phyloP scores from a whole-genome alignment of 768 basidiomycete genomes.

The Amanita pseudoporphyria region DNA sequence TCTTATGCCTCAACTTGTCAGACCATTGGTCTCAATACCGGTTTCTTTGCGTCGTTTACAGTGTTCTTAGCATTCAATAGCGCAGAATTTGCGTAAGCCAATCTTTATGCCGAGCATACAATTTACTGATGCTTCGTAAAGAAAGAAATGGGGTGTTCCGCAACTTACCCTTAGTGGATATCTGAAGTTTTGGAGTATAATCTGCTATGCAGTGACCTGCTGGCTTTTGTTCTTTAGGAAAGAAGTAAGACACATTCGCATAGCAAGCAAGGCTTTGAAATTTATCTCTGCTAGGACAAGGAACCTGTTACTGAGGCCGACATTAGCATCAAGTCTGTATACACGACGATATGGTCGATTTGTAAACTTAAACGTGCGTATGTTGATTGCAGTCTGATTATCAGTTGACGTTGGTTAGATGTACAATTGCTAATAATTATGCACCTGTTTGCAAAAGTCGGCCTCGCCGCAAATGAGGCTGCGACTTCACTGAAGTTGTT shows the following conservation, averaged over 20 bases:
- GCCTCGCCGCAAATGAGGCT: constrained; percentile 90
- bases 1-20: constrained; percentile 98
- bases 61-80: constrained; percentile 97
- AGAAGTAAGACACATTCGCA: constrained; percentile 46
- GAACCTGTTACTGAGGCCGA: constrained; percentile 67
- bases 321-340: constrained; percentile 85
- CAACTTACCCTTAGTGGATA: constrained; percentile 67
- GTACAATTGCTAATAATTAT: constrained; percentile 81
- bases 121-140: constrained; percentile 17
- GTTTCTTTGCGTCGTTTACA: constrained; percentile 93
- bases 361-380: constrained; percentile 79
- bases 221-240: constrained; percentile 85
- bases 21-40: constrained; percentile 93
- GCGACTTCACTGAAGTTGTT: constrained; percentile 89
- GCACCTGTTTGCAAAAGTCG: constrained; percentile 88
- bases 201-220: constrained; percentile 77
- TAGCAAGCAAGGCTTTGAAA: neutral
- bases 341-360: constrained; percentile 92
- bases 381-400: neutral
- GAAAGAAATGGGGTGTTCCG: constrained; percentile 70
- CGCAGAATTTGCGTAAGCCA: constrained; percentile 72
- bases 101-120: neutral
- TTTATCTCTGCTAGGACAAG: constrained; percentile 50
- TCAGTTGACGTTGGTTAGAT: constrained; percentile 38
- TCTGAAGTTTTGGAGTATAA: constrained; percentile 75